phyloP scores from a whole-genome alignment of 768 basidiomycete genomes.

The Boletus bicolor region DNA sequence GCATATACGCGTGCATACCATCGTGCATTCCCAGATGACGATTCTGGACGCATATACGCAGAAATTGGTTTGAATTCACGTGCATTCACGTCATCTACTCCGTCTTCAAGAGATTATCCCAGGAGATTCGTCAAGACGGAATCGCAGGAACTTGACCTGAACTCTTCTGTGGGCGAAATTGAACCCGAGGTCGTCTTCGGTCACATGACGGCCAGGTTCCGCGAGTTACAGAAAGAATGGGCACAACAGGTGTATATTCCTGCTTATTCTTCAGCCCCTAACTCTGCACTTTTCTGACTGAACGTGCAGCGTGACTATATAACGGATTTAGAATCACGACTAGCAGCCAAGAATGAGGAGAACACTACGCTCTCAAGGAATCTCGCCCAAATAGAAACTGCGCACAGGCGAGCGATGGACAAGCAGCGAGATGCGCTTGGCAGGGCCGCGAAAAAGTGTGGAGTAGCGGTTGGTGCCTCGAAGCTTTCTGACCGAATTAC shows the following conservation, averaged over 20 bases:
- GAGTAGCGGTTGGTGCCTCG: background rate
- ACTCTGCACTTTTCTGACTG: background rate
- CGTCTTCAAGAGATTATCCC: conserved; percentile 7
- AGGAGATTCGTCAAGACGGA: conserved; percentile 2
- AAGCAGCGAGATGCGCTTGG: conserved; percentile 19
- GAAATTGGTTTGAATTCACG: conserved; percentile 7
- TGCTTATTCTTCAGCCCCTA: background rate
- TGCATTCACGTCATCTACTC: background rate
- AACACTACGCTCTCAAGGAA: conserved; percentile 8
- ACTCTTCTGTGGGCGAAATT: background rate
- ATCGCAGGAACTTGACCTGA: conserved; percentile 5
- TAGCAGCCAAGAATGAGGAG: conserved; percentile 18
- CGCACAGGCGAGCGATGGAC: conserved; percentile 11
- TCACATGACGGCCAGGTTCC: background rate
- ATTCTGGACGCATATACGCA: conserved; percentile 12
- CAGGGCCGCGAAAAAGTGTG: conserved; percentile 21
- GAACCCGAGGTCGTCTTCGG: conserved; percentile 3
- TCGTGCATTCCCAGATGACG: background rate
- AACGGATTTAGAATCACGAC: conserved; percentile 16
- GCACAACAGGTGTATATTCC: conserved; percentile 9
- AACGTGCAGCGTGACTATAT: conserved; percentile 18
- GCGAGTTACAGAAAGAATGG: conserved; percentile 9
- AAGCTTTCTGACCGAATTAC: background rate
- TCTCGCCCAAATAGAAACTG: conserved; percentile 12
- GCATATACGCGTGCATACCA: conserved; percentile 17